phyloP scores from a whole-genome alignment of 106 monocot genomes.

The Allium fistulosum region DNA sequence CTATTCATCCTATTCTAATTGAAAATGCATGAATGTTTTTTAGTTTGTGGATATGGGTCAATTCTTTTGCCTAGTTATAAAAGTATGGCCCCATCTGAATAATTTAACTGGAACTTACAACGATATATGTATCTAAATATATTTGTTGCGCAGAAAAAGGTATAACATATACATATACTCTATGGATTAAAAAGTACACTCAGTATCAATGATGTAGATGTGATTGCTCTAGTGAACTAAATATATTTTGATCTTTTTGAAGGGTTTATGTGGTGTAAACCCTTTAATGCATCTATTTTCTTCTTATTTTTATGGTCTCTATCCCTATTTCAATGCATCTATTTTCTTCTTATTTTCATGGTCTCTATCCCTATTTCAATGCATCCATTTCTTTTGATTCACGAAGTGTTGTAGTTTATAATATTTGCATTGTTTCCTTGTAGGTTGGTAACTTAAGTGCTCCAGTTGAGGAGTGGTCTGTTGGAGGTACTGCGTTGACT shows the following conservation, averaged over 20 bases:
- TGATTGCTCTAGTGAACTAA: background rate
- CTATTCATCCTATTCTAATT: too few relatives aligned
- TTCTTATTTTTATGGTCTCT: background rate
- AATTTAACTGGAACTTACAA: too few relatives aligned
- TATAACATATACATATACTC: too few relatives aligned
- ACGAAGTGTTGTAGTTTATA: background rate
- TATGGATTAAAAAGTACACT: too few relatives aligned
- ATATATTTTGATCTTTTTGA: background rate
- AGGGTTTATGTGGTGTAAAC: background rate
- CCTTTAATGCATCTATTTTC: background rate
- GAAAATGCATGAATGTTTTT: too few relatives aligned
- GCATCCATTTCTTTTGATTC: background rate
- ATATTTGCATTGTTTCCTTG: background rate
- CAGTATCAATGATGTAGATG: too few relatives aligned
- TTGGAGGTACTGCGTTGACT: conserved; percentile 93
- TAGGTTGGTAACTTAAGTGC: conserved; percentile 91
- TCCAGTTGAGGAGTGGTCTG: conserved; percentile 94
- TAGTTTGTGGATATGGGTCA: too few relatives aligned
- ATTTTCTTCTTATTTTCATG: background rate
- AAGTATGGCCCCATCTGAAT: too few relatives aligned
- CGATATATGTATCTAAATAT: too few relatives aligned
- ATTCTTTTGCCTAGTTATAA: too few relatives aligned
- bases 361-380: background rate
- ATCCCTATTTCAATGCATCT: background rate
- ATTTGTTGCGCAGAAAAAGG: too few relatives aligned